Evolutionary conservation across 1,284 basidiomycete genomes (phyloP), one percentile per base, ranked within the genome.

Genomic region (Moesziomyces sp.): DNA sequence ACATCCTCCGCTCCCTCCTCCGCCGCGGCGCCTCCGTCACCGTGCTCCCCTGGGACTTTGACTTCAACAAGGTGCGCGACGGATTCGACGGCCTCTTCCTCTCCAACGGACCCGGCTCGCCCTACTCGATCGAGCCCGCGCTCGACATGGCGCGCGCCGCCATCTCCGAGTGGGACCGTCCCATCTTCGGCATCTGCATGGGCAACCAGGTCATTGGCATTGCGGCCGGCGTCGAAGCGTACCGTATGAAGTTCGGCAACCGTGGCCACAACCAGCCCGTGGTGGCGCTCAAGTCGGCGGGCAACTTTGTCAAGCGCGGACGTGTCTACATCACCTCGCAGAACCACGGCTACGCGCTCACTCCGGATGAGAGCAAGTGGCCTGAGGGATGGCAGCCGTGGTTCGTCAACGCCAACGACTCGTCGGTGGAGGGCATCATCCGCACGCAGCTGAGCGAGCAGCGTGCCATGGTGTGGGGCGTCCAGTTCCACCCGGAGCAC

Each of bases 191-290:
- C 63, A 97, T 99, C 82, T 99, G 96, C 86, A 99, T 99, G 97
- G 97, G 79, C 40, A 74, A 81, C 71, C 81, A 82, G 54, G 89
- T 99, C 77, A 93, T 99, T 78, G 96, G 97, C 51, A 92, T 99
- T 87, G 96, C 96, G 18, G 95, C 94, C 21, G 97, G 97, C 46
- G 86, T 98, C 67, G 94, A 97, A 80, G 93, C 95, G 8, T 98
- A 98, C 85, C 89, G 94, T 35, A 97, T 97, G 94, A 93, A 91
- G 21, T 98, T 98, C 82, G 95, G 96, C 28, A 98, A 99, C 85
- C 92, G 96, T 79, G 96, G 96, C n/a, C 97, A 99, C 86, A 99
- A 99, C 85, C 96, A 99, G 85, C 96, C 96, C 44, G 96, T 99
- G 18, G 88, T 99, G 38, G 96, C 96, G 24, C 88, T 98, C 56